Conservation (phyloP, 2,329 filamentous ascomycete genomes). For the Xylogone sp. region DNA sequence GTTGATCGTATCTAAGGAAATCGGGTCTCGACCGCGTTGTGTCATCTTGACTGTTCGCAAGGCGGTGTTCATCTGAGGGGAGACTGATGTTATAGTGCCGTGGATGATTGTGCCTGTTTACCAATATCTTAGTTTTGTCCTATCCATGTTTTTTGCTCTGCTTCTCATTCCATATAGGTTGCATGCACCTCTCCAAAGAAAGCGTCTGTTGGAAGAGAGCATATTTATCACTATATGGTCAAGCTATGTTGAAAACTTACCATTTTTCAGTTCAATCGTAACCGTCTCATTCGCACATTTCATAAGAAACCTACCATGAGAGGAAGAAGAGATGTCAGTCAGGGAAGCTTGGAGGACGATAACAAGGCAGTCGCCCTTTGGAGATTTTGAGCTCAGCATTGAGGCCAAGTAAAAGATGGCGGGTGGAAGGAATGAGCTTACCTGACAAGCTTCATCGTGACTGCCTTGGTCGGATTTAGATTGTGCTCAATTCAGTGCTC, state of each 20-base stretch:
- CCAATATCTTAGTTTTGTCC: background rate
- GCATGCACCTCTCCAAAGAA: too few relatives aligned
- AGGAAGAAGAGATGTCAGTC: slow-evolving; percentile 22
- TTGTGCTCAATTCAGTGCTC: slow-evolving; percentile 4
- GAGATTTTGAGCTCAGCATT: slow-evolving; percentile 42
- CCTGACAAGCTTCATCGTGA: slow-evolving; percentile 95
- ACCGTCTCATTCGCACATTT: slow-evolving; percentile 99
- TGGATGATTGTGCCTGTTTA: slow-evolving; percentile 82
- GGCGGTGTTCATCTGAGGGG: slow-evolving; percentile 97
- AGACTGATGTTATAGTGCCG: slow-evolving; percentile 94
- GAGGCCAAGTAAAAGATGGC: slow-evolving; percentile 5
- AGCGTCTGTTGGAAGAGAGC: too few relatives aligned
- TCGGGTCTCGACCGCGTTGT: slow-evolving; percentile 77
- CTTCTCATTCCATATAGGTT: too few relatives aligned
- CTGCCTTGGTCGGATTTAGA: too few relatives aligned
- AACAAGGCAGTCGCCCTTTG: slow-evolving; percentile 33
- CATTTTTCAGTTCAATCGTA: slow-evolving; percentile 97
- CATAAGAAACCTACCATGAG: slow-evolving; percentile 80
- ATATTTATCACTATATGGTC: background rate
- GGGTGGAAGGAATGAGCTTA: slow-evolving; percentile 44
- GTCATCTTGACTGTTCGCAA: slow-evolving; percentile 98
- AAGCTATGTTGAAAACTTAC: slow-evolving; percentile 42
- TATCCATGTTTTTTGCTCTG: too few relatives aligned
- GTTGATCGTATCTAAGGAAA: slow-evolving; percentile 92
- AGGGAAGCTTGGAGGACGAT: slow-evolving; percentile 29